phyloP scores from a whole-genome alignment of 345 rosid species.

The Salix purpurea region DNA sequence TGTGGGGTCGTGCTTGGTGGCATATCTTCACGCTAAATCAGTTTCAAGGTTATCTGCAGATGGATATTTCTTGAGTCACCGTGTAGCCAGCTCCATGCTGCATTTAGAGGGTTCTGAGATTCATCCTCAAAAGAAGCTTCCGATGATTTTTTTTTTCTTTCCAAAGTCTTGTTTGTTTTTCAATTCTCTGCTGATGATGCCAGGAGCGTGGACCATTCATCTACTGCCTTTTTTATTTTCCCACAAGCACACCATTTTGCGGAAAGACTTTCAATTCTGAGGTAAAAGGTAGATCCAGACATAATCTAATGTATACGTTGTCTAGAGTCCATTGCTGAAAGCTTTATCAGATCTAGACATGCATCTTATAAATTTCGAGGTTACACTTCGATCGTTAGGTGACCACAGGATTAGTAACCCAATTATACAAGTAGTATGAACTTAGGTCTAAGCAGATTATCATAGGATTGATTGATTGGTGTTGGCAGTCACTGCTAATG shows the following conservation, averaged over 20 bases:
- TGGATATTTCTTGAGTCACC: neutral
- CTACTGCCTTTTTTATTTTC: neutral
- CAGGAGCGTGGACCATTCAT: neutral
- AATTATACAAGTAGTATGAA: neutral
- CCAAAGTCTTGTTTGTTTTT: too few species aligned
- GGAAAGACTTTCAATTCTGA: too few species aligned
- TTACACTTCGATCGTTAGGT: neutral
- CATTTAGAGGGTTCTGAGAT: neutral
- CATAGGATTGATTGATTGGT: neutral
- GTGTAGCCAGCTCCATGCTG: neutral
- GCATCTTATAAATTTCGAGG: neutral
- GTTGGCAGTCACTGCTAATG: neutral
- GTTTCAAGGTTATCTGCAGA: neutral
- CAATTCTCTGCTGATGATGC: neutral
- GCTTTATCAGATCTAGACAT: neutral
- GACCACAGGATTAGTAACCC: neutral
- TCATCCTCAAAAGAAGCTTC: neutral
- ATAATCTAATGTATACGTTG: neutral
- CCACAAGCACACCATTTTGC: too few species aligned
- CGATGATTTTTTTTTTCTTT: neutral
- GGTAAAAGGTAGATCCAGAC: neutral
- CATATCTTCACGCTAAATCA: constrained; percentile 8
- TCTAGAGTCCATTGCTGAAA: neutral
- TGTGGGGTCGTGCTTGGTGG: constrained; percentile 4
- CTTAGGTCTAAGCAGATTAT: neutral